A percentile compares a stretch with the other conserved stretches of the same genome.
Evolutionary conservation across 257 asterid species (phyloP).

Genomic region (Jacaranda copaia): DNA sequence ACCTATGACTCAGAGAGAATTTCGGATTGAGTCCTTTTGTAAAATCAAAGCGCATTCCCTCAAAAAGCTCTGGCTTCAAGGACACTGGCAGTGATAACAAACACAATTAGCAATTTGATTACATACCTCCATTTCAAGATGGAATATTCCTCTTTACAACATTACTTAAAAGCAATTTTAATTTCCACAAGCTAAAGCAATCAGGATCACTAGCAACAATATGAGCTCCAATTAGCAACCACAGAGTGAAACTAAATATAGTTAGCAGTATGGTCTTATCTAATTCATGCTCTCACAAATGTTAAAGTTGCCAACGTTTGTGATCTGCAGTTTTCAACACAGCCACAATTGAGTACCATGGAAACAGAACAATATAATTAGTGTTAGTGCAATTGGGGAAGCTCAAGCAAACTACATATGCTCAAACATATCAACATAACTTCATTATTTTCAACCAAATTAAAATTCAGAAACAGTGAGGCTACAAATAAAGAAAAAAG

Average conservation of each 20-base stretch:
- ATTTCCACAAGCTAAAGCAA: constrained; percentile 1
- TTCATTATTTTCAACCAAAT: neutral
- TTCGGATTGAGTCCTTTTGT: constrained; percentile 89
- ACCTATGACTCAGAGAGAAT: constrained; percentile 99
- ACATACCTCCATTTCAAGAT: neutral
- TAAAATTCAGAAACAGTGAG: neutral
- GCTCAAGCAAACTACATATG: neutral
- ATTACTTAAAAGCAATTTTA: neutral
- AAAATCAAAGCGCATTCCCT: constrained; percentile 98
- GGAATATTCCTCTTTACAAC: neutral
- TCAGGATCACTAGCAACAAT: neutral
- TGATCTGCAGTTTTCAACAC: neutral
- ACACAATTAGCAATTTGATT: constrained; percentile 30
- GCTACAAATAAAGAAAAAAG: neutral
- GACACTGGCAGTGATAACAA: constrained; percentile 76
- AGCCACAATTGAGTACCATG: neutral
- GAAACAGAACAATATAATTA: constrained; percentile 6
- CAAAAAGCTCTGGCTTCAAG: constrained; percentile 96
- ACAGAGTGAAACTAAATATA: constrained; percentile 11
- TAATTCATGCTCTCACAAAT: neutral
- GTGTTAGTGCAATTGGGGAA: constrained; percentile 15
- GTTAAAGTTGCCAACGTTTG: neutral
- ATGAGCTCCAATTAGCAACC: neutral
- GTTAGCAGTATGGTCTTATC: neutral
- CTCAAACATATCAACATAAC: neutral